Percentiles rank a stretch among this genome's conserved stretches.
phyloP scores from a whole-genome alignment of 805 yeast species.

The Zygoascus bituminiphila region DNA sequence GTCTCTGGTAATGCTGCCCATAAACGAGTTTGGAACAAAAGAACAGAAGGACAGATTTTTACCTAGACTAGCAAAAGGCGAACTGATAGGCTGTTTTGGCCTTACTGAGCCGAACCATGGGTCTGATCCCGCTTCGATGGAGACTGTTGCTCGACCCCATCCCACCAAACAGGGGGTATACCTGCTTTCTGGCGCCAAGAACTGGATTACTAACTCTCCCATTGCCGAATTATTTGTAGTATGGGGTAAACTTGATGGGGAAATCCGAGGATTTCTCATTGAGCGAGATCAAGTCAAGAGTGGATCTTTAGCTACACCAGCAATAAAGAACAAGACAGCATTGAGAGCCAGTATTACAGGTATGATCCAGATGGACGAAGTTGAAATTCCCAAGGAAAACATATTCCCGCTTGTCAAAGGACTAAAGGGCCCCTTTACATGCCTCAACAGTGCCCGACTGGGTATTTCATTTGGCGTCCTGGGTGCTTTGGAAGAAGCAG shows the following conservation, averaged over 20 bases:
- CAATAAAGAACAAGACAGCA: slow-evolving; percentile 32
- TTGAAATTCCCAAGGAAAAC: slow-evolving; percentile 37
- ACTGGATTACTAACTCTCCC: slow-evolving; percentile 41
- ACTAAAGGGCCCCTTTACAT: slow-evolving; percentile 38
- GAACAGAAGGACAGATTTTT: slow-evolving; percentile 35
- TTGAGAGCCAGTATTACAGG: slow-evolving; percentile 38
- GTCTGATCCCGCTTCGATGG: slow-evolving; percentile 51
- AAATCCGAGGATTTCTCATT: slow-evolving; percentile 35
- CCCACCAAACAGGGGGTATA: slow-evolving; percentile 36
- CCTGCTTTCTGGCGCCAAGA: slow-evolving; percentile 34
- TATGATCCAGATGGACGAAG: slow-evolving; percentile 36
- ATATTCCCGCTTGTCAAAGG: slow-evolving; percentile 32
- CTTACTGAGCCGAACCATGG: slow-evolving; percentile 58
- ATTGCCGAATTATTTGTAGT: slow-evolving; percentile 36
- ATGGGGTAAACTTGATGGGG: slow-evolving; percentile 39
- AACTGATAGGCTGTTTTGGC: slow-evolving; percentile 51
- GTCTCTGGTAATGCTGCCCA: slow-evolving; percentile 38
- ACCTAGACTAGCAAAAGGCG: slow-evolving; percentile 35
- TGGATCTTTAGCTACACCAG: slow-evolving; percentile 33
- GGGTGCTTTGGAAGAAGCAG: slow-evolving; percentile 37
- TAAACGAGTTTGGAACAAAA: slow-evolving; percentile 32
- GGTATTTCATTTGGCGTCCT: slow-evolving; percentile 39
- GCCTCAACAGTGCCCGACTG: slow-evolving; percentile 35
- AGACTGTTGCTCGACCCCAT: slow-evolving; percentile 41
- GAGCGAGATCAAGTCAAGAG: slow-evolving; percentile 28